Conservation (phyloP, 2,329 filamentous ascomycete genomes). For the Raffaelea albimanens region DNA sequence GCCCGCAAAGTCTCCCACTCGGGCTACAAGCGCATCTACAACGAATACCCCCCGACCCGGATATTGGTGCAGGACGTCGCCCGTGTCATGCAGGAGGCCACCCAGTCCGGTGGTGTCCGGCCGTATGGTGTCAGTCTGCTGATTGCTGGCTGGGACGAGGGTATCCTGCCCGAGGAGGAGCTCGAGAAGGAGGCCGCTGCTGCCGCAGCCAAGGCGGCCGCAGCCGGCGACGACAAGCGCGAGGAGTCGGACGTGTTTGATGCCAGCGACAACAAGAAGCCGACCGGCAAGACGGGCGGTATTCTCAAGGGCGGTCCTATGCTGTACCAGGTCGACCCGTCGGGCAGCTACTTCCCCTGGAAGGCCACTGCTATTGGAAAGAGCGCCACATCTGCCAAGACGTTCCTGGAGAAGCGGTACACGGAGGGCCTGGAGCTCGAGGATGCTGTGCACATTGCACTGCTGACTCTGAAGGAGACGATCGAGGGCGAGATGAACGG, state of each 20-base stretch:
- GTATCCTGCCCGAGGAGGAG: conserved; percentile 76
- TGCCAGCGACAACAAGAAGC: conserved; percentile 59
- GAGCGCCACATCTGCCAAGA: conserved; percentile 96
- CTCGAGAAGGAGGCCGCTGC: conserved; percentile 41
- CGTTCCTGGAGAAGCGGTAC: conserved; percentile 98
- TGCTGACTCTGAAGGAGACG: conserved; percentile 95
- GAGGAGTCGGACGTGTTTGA: conserved; percentile 14
- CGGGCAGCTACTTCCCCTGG: conserved; percentile 97
- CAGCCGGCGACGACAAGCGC: conserved; percentile 31
- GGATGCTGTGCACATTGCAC: conserved; percentile 95
- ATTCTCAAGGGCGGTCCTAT: conserved; percentile 94
- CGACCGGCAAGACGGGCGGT: conserved; percentile 80
- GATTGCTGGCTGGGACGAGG: conserved; percentile 96
- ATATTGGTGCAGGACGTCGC: conserved; percentile 99
- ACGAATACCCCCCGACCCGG: conserved; percentile 98
- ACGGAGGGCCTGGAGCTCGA: conserved; percentile 94
- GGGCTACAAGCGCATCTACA: conserved; percentile 99
- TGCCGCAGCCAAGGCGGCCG: conserved; percentile 32
- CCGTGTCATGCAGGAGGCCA: conserved; percentile 96
- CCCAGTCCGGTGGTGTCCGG: conserved; percentile 92
- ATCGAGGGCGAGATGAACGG: conserved; percentile 99
- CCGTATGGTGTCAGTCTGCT: conserved; percentile 94
- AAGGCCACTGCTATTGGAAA: conserved; percentile 99
- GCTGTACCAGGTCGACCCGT: conserved; percentile 98
- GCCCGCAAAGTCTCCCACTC: conserved; percentile 98